phyloP scores from a whole-genome alignment of 2,329 filamentous ascomycete species.

The Colletotrichum euphorbiae region DNA sequence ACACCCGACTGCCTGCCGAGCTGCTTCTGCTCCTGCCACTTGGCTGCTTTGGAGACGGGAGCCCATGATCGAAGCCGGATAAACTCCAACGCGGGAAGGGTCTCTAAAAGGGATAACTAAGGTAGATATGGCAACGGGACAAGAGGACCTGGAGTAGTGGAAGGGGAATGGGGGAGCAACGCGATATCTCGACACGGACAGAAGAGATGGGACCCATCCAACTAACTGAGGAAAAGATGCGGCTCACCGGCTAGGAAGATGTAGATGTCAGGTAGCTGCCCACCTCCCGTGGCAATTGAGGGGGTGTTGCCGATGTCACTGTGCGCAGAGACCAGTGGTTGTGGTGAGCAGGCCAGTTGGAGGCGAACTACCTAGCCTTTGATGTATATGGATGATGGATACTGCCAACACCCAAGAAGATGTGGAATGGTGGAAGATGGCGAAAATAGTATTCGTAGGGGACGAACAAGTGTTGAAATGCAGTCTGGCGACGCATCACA shows the following conservation, averaged over 20 bases:
- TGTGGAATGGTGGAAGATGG: constrained; percentile 5
- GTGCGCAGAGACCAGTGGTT: constrained; percentile 2
- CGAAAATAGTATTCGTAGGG: constrained; percentile 5
- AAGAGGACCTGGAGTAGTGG: not conserved
- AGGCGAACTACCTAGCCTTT: constrained; percentile 24
- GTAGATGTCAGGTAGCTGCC: not conserved
- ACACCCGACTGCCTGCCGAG: no score
- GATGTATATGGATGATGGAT: constrained; percentile 18
- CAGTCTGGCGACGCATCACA: no score
- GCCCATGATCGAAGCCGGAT: not conserved
- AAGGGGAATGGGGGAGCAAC: not conserved
- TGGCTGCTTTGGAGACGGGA: not conserved
- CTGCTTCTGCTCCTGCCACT: not conserved
- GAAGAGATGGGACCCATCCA: no score
- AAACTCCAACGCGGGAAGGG: constrained; percentile 10
- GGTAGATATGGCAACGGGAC: not conserved
- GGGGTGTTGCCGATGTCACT: constrained; percentile 8
- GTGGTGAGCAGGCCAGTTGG: not conserved
- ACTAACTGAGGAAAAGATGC: not conserved
- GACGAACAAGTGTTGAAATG: not conserved
- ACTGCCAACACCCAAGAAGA: no score
- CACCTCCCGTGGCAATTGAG: not conserved
- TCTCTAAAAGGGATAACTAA: not conserved
- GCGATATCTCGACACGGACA: not conserved
- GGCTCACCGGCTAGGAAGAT: constrained; percentile 25